phyloP scores from a whole-genome alignment of 768 basidiomycete species.

The Austroboletus eburneus region DNA sequence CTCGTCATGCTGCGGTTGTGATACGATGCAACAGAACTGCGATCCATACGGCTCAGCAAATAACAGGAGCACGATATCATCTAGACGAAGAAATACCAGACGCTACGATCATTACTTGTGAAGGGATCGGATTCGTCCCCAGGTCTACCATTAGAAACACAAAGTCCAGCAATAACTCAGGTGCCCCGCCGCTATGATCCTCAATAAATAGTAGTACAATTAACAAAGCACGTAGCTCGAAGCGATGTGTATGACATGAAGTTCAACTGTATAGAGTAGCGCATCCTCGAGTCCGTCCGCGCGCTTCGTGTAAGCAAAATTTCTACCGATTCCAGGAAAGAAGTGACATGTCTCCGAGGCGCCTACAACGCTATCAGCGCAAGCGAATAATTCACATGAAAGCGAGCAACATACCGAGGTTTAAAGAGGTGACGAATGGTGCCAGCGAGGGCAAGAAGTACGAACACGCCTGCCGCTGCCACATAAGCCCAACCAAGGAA shows the following conservation, averaged over 20 bases:
- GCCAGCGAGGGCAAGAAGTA: conserved; percentile 81
- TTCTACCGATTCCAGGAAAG: conserved; percentile 74
- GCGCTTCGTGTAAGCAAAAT: neutral
- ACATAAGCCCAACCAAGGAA: conserved; percentile 99
- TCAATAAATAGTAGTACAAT: conserved; percentile 22
- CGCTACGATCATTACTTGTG: conserved; percentile 48
- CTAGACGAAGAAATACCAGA: conserved; percentile 42
- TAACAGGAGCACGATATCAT: conserved; percentile 64
- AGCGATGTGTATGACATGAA: conserved; percentile 21
- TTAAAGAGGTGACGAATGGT: conserved; percentile 91
- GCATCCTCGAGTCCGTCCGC: neutral
- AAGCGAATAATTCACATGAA: neutral
- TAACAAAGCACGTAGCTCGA: conserved; percentile 12
- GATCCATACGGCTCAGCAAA: conserved; percentile 66
- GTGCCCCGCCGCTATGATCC: no score
- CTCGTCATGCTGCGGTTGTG: neutral
- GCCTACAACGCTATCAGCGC: conserved; percentile 39
- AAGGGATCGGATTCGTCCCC: conserved; percentile 61
- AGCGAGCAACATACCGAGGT: conserved; percentile 59
- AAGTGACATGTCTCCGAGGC: conserved; percentile 81
- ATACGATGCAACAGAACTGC: conserved; percentile 44
- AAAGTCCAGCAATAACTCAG: no score
- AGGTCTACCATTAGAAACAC: neutral
- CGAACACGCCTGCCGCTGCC: conserved; percentile 80
- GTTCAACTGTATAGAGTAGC: conserved; percentile 21